Evolutionary conservation across 805 yeast genomes (phyloP).

Genomic region (Kodamaea sagamina): DNA sequence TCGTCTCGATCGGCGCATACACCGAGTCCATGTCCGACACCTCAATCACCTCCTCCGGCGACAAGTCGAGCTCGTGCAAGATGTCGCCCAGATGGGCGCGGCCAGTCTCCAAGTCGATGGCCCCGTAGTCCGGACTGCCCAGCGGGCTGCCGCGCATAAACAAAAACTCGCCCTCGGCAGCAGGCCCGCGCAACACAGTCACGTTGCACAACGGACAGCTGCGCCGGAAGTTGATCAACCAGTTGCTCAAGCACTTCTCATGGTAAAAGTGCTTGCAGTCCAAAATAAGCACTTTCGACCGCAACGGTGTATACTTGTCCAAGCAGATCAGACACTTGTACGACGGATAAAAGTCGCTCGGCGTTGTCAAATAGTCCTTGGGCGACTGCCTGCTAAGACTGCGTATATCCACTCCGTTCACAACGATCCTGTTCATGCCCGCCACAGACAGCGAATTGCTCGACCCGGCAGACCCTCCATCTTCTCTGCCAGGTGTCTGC

Average conservation of each 20-base stretch:
- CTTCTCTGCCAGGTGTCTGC: conserved; percentile 20
- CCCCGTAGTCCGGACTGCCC: neutral
- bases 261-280: conserved; percentile 67
- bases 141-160: conserved; percentile 2
- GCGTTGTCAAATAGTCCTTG: conserved; percentile 24
- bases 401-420: conserved; percentile 26
- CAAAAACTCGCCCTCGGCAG: conserved; percentile 3
- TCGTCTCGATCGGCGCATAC: neutral
- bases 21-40: conserved; percentile 1
- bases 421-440: conserved; percentile 12
- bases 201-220: conserved; percentile 61
- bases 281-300: conserved; percentile 50
- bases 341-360: conserved; percentile 41
- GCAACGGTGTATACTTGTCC: conserved; percentile 50
- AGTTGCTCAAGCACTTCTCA: conserved; percentile 55
- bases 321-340: conserved; percentile 63
- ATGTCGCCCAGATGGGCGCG: neutral
- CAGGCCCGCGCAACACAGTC: conserved; percentile 1
- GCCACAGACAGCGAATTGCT: conserved; percentile 11
- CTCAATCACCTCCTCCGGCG: neutral
- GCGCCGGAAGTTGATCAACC: conserved; percentile 57
- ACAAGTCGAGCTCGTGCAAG: neutral
- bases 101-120: conserved; percentile 6
- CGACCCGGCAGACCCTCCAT: conserved; percentile 16
- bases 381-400: conserved; percentile 13